Conservation (phyloP, 441 rosid genomes). For the Adansonia gregorii region DNA sequence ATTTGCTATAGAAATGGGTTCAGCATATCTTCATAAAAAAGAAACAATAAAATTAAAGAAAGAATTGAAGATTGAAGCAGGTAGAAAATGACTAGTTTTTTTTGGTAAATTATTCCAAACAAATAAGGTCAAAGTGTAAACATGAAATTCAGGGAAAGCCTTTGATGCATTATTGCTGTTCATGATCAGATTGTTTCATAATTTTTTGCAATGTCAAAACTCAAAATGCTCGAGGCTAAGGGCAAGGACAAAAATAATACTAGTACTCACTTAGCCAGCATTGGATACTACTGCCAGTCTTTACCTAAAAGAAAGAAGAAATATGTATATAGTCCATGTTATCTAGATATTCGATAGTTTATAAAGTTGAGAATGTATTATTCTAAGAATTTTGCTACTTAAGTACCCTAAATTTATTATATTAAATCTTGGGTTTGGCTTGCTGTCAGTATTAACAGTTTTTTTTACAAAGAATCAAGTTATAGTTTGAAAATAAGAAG, state of each 20-base stretch:
- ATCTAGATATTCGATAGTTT: too few species aligned
- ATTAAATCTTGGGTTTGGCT: too few species aligned
- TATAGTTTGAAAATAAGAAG: too few species aligned
- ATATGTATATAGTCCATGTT: too few species aligned
- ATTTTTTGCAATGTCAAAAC: slow-evolving; percentile 36
- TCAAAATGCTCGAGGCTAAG: slow-evolving; percentile 26
- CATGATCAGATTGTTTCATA: slow-evolving; percentile 32
- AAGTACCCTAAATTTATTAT: too few species aligned
- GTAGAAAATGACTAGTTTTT: not conserved
- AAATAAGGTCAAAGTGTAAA: not conserved
- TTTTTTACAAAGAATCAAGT: not conserved
- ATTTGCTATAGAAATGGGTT: slow-evolving; percentile 41
- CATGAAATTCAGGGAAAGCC: slow-evolving; percentile 21
- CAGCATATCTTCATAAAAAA: slow-evolving; percentile 22
- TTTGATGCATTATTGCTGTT: slow-evolving; percentile 34
- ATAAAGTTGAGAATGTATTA: not conserved
- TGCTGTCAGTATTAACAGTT: slow-evolving; percentile 7
- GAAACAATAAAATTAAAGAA: not conserved
- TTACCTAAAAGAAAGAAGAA: too few species aligned
- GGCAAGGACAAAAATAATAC: not conserved
- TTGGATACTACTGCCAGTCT: too few species aligned
- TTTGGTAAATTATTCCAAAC: not conserved
- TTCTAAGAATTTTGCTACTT: too few species aligned
- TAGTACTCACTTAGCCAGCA: too few species aligned
- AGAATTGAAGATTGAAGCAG: not conserved